Base-by-base conservation (phyloP, 2,329 filamentous ascomycete genomes). In the Neofusicoccum umdonicola region DNA sequence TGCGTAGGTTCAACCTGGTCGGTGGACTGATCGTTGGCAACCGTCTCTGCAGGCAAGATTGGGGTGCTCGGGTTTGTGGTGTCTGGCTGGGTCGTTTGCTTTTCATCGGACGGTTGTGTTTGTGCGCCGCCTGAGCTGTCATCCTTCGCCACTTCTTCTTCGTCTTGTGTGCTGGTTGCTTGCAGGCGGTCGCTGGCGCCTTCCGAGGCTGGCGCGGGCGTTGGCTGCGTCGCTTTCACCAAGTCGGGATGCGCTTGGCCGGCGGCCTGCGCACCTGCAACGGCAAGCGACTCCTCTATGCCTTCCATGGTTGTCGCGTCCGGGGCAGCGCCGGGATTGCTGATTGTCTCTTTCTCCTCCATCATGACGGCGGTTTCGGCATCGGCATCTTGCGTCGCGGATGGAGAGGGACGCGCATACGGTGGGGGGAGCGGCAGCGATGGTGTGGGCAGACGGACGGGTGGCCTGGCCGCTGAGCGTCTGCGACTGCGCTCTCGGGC, bases 371-470 rank as follows among this genome's bases (percentile, higher is more conserved):
- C 47, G 63, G 63, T 60, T 48, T 65, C 63, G 56, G 62, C 62
- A 64, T 65, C 54, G 54, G 63, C 63, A 65, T 65, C 63, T 65
- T 65, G 63, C 45, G 63, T 65, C 63, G 63, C 63, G 54, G 51
- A 50, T 52, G 37, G 37, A 50, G 62, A 37, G 35, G 52, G 52
- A 31, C 41, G 45, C 63, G 63, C 63, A 65, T 60, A 56, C 45
- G 63, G 56, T 35, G 41, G 54, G 37, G 27, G 27, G 27, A 34
- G 42, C 45, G 44, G 42, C 62, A 42, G 12, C 19, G 22, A 44
- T 34, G 50, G 52, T 17, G 7, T 19, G n/a, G 9, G 42, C 13
- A 39, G 51, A 42, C 22, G 51, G n/a, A 22, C 12, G 11, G 41
- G 27, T 22, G 17, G 50, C 50, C 61, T 42, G 50, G 27, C 34